Conservation (phyloP, 306 rosid genomes). For the Prunus kanzakura region DNA sequence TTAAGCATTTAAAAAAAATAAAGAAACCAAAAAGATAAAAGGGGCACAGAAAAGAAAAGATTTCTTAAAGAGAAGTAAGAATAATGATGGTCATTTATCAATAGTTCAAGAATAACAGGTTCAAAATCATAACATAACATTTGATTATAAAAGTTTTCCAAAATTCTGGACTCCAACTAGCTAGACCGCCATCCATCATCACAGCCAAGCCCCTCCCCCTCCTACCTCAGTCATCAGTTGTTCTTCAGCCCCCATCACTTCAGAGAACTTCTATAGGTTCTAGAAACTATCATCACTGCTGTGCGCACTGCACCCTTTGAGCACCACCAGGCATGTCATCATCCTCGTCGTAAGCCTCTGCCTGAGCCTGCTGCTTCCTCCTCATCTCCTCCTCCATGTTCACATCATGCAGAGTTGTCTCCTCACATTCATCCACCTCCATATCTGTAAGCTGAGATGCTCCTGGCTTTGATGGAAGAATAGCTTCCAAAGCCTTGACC, state of each 20-base stretch:
- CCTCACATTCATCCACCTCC: constrained; percentile 96
- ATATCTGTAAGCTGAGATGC: constrained; percentile 63
- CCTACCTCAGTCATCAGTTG: background rate
- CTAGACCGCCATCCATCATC: background rate
- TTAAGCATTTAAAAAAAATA: background rate
- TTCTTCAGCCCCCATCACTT: background rate
- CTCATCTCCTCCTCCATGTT: constrained; percentile 84
- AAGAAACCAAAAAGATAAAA: background rate
- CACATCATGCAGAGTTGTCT: constrained; percentile 80
- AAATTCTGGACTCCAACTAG: background rate
- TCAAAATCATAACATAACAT: background rate
- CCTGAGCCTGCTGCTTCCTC: constrained; percentile 59
- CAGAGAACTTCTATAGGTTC: background rate
- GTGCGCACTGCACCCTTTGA: constrained; percentile 88
- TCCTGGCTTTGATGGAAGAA: constrained; percentile 59
- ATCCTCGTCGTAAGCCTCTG: constrained; percentile 77
- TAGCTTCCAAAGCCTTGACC: constrained; percentile 54
- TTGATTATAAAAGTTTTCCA: background rate
- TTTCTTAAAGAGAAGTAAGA: background rate
- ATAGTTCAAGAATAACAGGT: background rate
- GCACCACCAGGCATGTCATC: constrained; percentile 86
- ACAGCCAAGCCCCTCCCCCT: background rate
- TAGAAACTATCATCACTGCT: constrained; percentile 42
- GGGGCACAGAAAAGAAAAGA: background rate
- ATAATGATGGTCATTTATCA: background rate